Evolutionary conservation across 192 early-diverging fungal genomes (phyloP), one percentile per base, ranked within the genome.

Genomic region (Ramicandelaber brevisporus): DNA sequence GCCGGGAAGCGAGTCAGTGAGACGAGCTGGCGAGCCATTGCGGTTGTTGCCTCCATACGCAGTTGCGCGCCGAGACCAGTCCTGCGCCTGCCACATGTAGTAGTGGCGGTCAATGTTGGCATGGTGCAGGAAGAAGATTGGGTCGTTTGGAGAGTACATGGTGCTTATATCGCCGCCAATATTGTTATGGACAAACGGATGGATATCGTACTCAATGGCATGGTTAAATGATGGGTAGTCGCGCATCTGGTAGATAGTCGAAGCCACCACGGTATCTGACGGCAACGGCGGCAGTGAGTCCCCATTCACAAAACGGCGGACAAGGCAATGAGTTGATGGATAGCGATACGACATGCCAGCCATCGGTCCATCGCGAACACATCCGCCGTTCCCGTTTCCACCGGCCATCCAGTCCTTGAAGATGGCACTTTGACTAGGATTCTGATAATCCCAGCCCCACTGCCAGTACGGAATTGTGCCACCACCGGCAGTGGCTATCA

Each of bases 401-500:
- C 57, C 57, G 17, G 49, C 27, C 48, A 45, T 55, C 40, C 37
- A 41, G 28, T 38, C 20, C 17, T 44, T 51, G 18, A 50, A 36
- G 21, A 43, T 45, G 20, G 34, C 40, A 21, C 44, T 52, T 11
- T 33, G 29, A 5, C 38, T 43, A 1, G 48, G 48, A 3, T 22
- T 20, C 33, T 40, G 49, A 40, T 46, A 55, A 43, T 60, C 57
- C 19, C 48, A 38, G 39, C 48, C 46, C 35, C 46, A 48, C 25
- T 60, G 52, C 57, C 57, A 60, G 47, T 60, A 60, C 16, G 57
- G 57, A 14, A 53, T 48, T 1, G 44, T 35, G 23, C 53, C 49
- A 16, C 46, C 50, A 0, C 58, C 47, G 19, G 59, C 50, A 6
- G 53, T 43, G 18, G 32, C 39, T 30, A 57, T 44, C 4, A 70